phyloP scores from a whole-genome alignment of 2,329 filamentous ascomycete genomes.

The Fusarium sp. region DNA sequence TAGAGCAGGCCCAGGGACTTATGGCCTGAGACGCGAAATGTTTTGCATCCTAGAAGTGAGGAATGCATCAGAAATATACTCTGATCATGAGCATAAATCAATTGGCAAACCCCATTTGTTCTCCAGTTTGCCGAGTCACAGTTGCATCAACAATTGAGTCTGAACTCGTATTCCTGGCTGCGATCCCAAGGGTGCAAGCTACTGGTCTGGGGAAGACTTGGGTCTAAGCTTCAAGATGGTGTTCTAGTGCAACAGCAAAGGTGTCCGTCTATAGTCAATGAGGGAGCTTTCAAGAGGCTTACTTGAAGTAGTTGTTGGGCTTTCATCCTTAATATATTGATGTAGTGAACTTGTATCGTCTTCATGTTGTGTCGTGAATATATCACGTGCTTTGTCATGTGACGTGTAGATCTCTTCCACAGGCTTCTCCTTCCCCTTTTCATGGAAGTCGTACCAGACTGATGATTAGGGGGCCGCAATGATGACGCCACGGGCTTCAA shows the following conservation, averaged over 20 bases:
- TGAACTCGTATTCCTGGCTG: not conserved
- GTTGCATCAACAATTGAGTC: not conserved
- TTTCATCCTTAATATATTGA: not conserved
- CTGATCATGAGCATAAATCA: not conserved
- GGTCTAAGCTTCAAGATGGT: not conserved
- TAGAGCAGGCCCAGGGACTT: not conserved
- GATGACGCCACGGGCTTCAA: conserved; percentile 30
- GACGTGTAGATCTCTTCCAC: conserved; percentile 3
- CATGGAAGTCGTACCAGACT: not conserved
- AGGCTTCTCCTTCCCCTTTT: conserved; percentile 21
- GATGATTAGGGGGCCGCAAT: conserved; percentile 13
- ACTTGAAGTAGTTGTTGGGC: not conserved
- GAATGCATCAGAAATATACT: not conserved
- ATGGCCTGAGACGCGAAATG: conserved; percentile 21
- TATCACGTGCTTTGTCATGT: conserved; percentile 18
- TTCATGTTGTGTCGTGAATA: not conserved
- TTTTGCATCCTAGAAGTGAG: conserved; percentile 5
- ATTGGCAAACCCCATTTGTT: not conserved
- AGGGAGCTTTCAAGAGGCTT: not conserved
- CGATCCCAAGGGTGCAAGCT: not conserved
- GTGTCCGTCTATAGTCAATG: not conserved
- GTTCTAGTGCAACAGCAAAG: not conserved
- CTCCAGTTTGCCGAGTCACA: not conserved
- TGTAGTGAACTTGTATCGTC: not conserved
- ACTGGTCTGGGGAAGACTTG: not conserved